Conservation (phyloP, 768 basidiomycete species). For the Calocera viscosa region DNA sequence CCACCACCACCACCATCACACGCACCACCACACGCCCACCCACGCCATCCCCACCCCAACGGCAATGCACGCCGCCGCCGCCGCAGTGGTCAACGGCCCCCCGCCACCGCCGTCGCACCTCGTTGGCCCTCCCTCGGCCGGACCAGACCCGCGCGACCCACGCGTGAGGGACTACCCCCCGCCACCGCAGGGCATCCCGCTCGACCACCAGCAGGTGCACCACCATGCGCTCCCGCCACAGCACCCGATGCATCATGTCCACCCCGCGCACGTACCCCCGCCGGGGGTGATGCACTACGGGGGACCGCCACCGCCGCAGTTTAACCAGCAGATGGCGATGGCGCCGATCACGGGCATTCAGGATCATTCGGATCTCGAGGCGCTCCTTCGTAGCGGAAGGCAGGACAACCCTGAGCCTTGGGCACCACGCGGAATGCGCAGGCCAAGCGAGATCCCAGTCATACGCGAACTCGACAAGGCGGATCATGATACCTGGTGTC, state of each 20-base stretch:
- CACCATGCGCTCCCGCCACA: background rate
- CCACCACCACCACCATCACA: slow-evolving; percentile 6
- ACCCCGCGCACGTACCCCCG: background rate
- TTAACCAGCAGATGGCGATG: background rate
- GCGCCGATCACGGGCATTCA: background rate
- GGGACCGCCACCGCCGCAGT: background rate
- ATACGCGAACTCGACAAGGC: slow-evolving; percentile 1
- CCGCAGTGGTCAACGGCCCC: background rate
- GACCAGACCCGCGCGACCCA: background rate
- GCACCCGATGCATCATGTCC: background rate
- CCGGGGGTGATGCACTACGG: background rate
- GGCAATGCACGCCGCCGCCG: background rate
- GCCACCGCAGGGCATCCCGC: background rate
- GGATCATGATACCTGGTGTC: background rate
- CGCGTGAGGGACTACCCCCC: slow-evolving; percentile 2
- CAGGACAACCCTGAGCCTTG: background rate
- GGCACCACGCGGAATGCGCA: background rate
- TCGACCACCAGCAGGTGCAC: background rate
- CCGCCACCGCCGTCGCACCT: background rate
- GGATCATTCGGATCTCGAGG: background rate
- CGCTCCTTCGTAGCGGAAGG: background rate
- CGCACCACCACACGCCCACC: background rate
- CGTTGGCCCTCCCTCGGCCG: background rate
- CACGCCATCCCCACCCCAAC: slow-evolving; percentile 7
- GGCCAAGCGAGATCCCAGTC: background rate